These are phyloP conservation scores for Hyaloscypha variabilis DNA, from an alignment of 495 filamentous ascomycete species.

Conservation along the genomic window DNA sequence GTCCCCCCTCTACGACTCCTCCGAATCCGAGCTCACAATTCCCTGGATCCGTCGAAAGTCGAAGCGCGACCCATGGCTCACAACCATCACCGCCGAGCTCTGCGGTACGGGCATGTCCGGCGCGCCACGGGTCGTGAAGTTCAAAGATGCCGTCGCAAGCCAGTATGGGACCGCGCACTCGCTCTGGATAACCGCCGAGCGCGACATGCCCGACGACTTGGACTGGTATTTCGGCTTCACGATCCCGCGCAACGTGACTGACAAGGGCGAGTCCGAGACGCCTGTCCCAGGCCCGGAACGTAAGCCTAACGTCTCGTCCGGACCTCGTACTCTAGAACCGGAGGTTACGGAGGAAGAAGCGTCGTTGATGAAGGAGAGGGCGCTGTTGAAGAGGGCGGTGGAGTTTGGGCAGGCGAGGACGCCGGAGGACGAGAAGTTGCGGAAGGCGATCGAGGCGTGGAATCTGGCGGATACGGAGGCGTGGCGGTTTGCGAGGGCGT, in stretches of 20 bases:
- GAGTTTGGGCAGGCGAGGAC: conserved; percentile 50
- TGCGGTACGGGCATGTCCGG: conserved; percentile 61
- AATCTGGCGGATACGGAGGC: conserved; percentile 91
- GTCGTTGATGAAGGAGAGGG: conserved; percentile 51
- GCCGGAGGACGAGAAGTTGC: conserved; percentile 43
- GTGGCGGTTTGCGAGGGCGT: conserved; percentile 88
- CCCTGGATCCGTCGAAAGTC: conserved; percentile 75
- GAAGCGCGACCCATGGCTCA: conserved; percentile 80
- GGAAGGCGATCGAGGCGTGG: conserved; percentile 82
- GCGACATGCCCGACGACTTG: conserved; percentile 58
- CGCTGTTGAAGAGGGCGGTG: conserved; percentile 62
- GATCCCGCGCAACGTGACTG: conserved; percentile 59
- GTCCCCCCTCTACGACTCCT: conserved; percentile 40
- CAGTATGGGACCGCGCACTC: conserved; percentile 58
- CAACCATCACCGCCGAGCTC: conserved; percentile 68
- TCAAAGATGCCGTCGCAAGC: conserved; percentile 82
- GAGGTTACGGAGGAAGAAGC: conserved; percentile 49
- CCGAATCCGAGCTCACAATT: conserved; percentile 58
- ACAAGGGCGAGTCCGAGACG: conserved; percentile 54
- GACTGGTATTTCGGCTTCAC: conserved; percentile 92
- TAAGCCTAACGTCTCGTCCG: conserved; percentile 37
- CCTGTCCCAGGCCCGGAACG: conserved; percentile 41
- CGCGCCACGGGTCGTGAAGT: conserved; percentile 64
- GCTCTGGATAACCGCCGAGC: conserved; percentile 83
- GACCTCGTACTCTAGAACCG: conserved; percentile 40